A percentile compares a stretch with the other conserved stretches of the same genome.
Evolutionary conservation across 2,329 filamentous ascomycete genomes (phyloP).

Genomic region (Pyrenophora teres): DNA sequence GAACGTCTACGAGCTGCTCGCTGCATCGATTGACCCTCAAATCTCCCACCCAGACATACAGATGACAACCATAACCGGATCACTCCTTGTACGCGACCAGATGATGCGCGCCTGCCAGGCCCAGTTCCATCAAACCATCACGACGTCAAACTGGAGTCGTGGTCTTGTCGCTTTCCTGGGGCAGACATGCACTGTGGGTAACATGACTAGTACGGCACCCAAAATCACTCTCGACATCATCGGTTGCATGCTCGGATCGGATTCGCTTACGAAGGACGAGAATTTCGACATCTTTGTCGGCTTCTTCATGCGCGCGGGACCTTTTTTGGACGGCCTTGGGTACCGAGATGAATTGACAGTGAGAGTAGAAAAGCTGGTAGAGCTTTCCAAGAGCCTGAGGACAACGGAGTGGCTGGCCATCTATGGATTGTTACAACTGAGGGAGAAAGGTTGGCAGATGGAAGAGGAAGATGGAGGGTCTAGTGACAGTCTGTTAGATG

Average conservation of each 20-base stretch:
- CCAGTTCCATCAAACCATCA: background rate
- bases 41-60: too few relatives aligned
- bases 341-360: background rate
- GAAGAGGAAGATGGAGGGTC: background rate
- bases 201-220: background rate
- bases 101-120: background rate
- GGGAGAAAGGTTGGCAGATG: background rate
- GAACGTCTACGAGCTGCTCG: too few relatives aligned
- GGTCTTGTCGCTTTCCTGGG: slow-evolving; percentile 6
- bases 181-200: slow-evolving; percentile 1
- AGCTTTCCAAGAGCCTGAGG: background rate
- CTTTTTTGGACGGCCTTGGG: slow-evolving; percentile 1
- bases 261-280: background rate
- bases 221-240: slow-evolving; percentile 2
- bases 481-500: background rate
- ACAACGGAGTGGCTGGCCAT: background rate
- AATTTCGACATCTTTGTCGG: slow-evolving; percentile 7
- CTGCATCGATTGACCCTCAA: too few relatives aligned
- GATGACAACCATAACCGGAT: too few relatives aligned
- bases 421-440: slow-evolving; percentile 1
- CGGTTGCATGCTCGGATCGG: background rate
- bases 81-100: too few relatives aligned
- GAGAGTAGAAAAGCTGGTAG: background rate
- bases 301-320: slow-evolving; percentile 3
- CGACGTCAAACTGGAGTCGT: background rate